Conservation (phyloP, 2,329 filamentous ascomycete species). For the Penicillium rolfsii region DNA sequence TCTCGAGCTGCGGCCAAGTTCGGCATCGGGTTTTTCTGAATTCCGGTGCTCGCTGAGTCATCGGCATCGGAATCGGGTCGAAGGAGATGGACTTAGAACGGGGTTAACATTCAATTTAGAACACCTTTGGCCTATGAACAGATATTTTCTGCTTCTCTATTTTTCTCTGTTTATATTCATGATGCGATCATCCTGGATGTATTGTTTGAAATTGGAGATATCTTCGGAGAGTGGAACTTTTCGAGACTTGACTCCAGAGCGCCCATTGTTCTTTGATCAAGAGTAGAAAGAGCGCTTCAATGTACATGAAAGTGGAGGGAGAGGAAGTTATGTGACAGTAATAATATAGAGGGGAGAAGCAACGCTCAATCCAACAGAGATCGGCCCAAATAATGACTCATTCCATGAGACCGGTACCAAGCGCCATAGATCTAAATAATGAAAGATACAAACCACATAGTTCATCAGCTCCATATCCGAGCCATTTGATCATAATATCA, state of each 20-base stretch:
- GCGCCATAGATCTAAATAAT: conserved; percentile 14
- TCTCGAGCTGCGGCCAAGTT: conserved; percentile 31
- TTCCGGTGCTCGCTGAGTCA: conserved; percentile 43
- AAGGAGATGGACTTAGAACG: conserved; percentile 13
- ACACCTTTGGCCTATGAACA: neutral
- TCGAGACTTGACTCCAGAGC: neutral
- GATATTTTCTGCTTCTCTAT: neutral
- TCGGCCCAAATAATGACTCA: conserved; percentile 2
- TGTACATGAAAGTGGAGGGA: conserved; percentile 20
- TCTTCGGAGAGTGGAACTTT: neutral
- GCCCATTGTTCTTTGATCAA: neutral
- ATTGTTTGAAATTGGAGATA: neutral
- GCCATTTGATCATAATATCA: conserved; percentile 30
- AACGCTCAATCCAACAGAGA: conserved; percentile 10
- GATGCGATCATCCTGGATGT: neutral
- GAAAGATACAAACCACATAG: conserved; percentile 6
- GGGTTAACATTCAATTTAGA: neutral
- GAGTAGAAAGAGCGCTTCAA: neutral
- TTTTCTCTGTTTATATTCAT: neutral
- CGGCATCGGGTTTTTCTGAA: conserved; percentile 35
- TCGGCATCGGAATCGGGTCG: conserved; percentile 26
- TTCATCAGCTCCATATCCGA: conserved; percentile 8
- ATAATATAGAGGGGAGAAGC: conserved; percentile 8
- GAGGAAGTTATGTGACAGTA: conserved; percentile 8
- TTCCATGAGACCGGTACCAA: neutral